These are phyloP conservation scores for Racocetra persica DNA, from an alignment of 371 early-diverging fungal species.

Conservation along the genomic window DNA sequence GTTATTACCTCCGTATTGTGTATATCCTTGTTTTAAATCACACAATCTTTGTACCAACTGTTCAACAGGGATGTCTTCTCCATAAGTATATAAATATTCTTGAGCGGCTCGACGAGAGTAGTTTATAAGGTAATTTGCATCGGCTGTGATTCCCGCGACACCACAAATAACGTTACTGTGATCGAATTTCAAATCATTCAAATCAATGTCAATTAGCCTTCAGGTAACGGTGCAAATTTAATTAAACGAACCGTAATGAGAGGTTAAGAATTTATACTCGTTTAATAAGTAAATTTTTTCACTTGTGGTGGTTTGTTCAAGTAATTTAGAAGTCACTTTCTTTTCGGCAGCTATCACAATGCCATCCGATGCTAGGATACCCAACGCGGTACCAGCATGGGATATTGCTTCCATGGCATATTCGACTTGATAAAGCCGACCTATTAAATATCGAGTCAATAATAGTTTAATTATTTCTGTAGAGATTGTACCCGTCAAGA, in stretches of 20 bases:
- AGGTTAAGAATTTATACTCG: constrained; percentile 68
- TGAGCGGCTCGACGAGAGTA: constrained; percentile 92
- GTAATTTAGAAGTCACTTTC: constrained; percentile 90
- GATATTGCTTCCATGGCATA: constrained; percentile 99
- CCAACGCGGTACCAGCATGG: constrained; percentile 96
- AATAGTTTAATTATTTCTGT: too few relatives aligned
- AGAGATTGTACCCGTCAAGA: too few relatives aligned
- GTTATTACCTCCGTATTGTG: constrained; percentile 91
- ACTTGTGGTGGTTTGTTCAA: constrained; percentile 82
- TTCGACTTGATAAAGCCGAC: constrained; percentile 99
- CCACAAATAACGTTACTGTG: constrained; percentile 90
- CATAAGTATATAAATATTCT: constrained; percentile 86
- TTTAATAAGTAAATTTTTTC: constrained; percentile 98
- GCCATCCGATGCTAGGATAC: constrained; percentile 94
- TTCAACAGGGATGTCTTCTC: constrained; percentile 91
- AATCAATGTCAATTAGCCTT: too few relatives aligned
- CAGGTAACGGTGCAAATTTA: too few relatives aligned
- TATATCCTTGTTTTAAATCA: constrained; percentile 98
- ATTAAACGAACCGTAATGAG: too few relatives aligned
- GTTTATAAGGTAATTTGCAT: constrained; percentile 97
- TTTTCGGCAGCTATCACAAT: constrained; percentile 98
- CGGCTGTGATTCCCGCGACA: constrained; percentile 98
- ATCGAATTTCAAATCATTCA: constrained; percentile 18
- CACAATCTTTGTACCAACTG: constrained; percentile 95
- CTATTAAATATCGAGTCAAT: constrained; percentile 58